These are phyloP conservation scores for Tetrahymena elliotti DNA, from an alignment of 73 alveolate genomes.

Conservation along the genomic window DNA sequence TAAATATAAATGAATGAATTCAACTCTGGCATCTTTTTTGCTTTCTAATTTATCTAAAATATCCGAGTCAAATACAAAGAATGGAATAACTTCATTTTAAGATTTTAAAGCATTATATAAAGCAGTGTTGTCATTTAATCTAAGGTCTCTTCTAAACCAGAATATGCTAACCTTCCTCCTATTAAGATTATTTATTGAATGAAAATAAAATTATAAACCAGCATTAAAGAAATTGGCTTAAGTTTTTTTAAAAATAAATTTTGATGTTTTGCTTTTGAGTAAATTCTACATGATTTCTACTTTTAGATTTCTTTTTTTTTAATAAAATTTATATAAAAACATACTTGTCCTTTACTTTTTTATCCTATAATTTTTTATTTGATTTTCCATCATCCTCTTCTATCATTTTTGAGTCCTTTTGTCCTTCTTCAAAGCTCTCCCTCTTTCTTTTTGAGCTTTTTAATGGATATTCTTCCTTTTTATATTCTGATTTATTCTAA, in stretches of 20 bases:
- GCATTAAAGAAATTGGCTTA: neutral
- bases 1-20: neutral
- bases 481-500: neutral
- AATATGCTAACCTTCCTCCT: neutral
- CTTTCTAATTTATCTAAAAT: neutral
- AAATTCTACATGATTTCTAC: neutral
- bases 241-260: neutral
- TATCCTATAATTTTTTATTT: neutral
- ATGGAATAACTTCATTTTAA: neutral
- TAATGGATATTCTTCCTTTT: neutral
- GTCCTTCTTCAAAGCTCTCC: neutral
- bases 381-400: neutral
- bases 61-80: neutral
- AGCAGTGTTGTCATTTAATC: conserved; percentile 18
- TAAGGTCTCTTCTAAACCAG: conserved; percentile 7
- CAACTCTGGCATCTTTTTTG: neutral
- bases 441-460: neutral
- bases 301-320: neutral
- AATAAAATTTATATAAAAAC: neutral
- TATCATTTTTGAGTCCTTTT: neutral
- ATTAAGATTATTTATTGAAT: neutral
- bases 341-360: neutral
- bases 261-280: neutral
- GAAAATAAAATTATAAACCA: neutral
- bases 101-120: neutral